Conservation (phyloP, 208 protist genomes). For the Leishmania gerbilli region DNA sequence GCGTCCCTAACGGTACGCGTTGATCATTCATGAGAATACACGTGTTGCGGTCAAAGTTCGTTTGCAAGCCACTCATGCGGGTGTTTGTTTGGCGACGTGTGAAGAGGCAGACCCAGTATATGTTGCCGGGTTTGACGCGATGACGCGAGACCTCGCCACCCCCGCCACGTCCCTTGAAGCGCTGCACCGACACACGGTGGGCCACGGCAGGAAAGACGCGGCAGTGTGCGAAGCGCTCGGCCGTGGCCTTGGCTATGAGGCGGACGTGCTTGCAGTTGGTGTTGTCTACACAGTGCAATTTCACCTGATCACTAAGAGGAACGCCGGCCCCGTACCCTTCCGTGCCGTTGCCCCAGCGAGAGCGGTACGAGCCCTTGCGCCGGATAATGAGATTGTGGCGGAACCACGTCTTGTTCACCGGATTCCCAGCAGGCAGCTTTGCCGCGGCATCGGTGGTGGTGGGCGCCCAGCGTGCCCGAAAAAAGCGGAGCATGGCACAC, state of each 20-base stretch:
- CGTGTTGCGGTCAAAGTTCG: slow-evolving; percentile 92
- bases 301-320: slow-evolving; percentile 87
- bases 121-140: slow-evolving; percentile 84
- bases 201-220: slow-evolving; percentile 88
- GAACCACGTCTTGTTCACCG: slow-evolving; percentile 86
- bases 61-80: slow-evolving; percentile 87
- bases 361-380: slow-evolving; percentile 81
- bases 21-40: slow-evolving; percentile 93
- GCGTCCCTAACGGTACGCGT: slow-evolving; percentile 84
- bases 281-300: slow-evolving; percentile 93
- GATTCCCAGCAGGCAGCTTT: slow-evolving; percentile 86
- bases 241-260: slow-evolving; percentile 84
- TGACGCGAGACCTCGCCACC: slow-evolving; percentile 70
- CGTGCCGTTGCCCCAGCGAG: slow-evolving; percentile 84
- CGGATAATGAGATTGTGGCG: slow-evolving; percentile 87
- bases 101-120: slow-evolving; percentile 91
- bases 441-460: slow-evolving; percentile 83
- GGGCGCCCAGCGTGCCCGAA: slow-evolving; percentile 39
- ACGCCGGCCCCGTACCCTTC: slow-evolving; percentile 85
- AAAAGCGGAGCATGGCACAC: slow-evolving; percentile 41
- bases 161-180: slow-evolving; percentile 74
- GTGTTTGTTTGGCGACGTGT: slow-evolving; percentile 86
- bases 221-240: slow-evolving; percentile 90
- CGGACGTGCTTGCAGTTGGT: slow-evolving; percentile 93
- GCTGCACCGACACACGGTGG: slow-evolving; percentile 89